Evolutionary conservation across 345 rosid species (phyloP).

Genomic region (Firmiana major): DNA sequence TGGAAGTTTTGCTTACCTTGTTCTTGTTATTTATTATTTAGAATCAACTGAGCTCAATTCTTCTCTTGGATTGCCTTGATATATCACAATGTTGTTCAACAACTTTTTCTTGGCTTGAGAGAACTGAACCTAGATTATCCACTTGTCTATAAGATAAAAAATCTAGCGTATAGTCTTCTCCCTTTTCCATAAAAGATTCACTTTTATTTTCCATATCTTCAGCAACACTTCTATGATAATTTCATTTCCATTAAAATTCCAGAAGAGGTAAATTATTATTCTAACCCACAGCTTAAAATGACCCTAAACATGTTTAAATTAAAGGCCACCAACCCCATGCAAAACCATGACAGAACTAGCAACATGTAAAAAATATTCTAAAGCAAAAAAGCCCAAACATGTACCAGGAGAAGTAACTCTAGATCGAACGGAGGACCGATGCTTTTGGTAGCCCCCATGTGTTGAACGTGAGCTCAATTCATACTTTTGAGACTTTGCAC

Average conservation of each 20-base stretch:
- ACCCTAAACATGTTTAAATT: background rate
- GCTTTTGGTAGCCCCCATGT: slow-evolving; percentile 48
- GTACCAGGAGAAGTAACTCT: slow-evolving; percentile 69
- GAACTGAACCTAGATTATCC: background rate
- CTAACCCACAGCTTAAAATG: background rate
- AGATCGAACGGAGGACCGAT: slow-evolving; percentile 64
- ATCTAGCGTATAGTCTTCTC: too few species aligned
- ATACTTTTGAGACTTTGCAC: slow-evolving; percentile 60
- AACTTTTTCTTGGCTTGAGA: background rate
- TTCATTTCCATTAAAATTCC: too few species aligned
- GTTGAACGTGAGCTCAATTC: slow-evolving; percentile 49
- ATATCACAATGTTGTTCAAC: background rate
- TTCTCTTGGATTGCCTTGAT: background rate
- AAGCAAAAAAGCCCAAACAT: slow-evolving; percentile 1
- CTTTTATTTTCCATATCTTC: too few species aligned
- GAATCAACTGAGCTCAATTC: too few species aligned
- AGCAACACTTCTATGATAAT: too few species aligned
- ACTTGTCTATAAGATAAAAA: too few species aligned
- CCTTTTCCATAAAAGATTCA: too few species aligned
- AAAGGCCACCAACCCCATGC: background rate
- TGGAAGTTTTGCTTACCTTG: too few species aligned
- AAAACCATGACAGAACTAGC: background rate
- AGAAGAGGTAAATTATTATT: background rate
- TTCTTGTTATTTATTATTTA: too few species aligned
- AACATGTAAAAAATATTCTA: background rate